A percentile compares a stretch with the other conserved stretches of the same genome.
phyloP scores from a whole-genome alignment of 805 yeast genomes.

The Jamesozyma jinghongensis region DNA sequence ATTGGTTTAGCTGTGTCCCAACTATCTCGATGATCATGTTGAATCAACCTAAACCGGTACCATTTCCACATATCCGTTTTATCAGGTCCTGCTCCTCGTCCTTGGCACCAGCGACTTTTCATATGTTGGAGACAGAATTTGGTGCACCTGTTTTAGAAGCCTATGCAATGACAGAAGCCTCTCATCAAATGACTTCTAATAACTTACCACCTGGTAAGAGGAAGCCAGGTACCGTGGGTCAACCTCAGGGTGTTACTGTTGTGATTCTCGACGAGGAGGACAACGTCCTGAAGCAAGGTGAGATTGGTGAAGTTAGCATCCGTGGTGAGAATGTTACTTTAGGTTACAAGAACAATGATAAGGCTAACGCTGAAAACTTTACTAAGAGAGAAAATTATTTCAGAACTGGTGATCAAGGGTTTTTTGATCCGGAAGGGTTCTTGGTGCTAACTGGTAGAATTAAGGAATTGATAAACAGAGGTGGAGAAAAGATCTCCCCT shows the following conservation, averaged over 20 bases:
- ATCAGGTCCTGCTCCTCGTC: slow-evolving; percentile 67
- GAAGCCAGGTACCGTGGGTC: slow-evolving; percentile 66
- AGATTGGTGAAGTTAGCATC: slow-evolving; percentile 60
- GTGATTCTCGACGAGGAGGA: slow-evolving; percentile 46
- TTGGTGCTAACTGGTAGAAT: slow-evolving; percentile 58
- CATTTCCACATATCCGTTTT: slow-evolving; percentile 49
- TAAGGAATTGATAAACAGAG: slow-evolving; percentile 66
- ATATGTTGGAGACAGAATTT: slow-evolving; percentile 46
- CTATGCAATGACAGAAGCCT: slow-evolving; percentile 73
- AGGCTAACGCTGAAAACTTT: slow-evolving; percentile 61
- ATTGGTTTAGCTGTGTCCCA: slow-evolving; percentile 73
- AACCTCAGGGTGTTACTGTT: slow-evolving; percentile 59
- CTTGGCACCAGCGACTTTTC: slow-evolving; percentile 56
- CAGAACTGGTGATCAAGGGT: slow-evolving; percentile 76
- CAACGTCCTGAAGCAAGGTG: slow-evolving; percentile 39
- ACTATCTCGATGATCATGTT: slow-evolving; percentile 63
- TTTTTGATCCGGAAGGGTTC: slow-evolving; percentile 48
- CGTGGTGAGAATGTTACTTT: slow-evolving; percentile 60
- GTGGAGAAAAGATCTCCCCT: slow-evolving; percentile 72
- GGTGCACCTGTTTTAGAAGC: slow-evolving; percentile 67
- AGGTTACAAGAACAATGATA: slow-evolving; percentile 63
- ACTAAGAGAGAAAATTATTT: slow-evolving; percentile 48
- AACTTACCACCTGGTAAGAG: slow-evolving; percentile 55
- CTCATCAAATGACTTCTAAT: slow-evolving; percentile 75
- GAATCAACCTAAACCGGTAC: slow-evolving; percentile 41